A percentile compares a stretch with the other conserved stretches of the same genome.
These are phyloP conservation scores for Zanthoxylum bungeanum DNA, from an alignment of 345 rosid species.

Conservation along the genomic window DNA sequence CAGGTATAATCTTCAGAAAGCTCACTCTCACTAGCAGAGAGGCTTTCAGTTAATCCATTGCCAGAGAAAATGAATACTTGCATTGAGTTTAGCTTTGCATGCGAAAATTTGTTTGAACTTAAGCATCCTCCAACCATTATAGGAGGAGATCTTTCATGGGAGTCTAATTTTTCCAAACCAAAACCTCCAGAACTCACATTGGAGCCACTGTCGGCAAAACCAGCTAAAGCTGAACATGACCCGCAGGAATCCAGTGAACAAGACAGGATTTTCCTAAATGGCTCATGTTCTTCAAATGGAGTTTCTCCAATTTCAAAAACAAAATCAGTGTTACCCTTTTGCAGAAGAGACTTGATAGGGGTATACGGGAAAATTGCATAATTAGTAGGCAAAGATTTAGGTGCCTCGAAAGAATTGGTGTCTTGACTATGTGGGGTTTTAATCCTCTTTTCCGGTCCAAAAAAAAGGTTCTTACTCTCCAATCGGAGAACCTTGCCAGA, in stretches of 20 bases:
- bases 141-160: conserved; percentile 26
- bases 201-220: conserved; percentile 16
- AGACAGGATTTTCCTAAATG: conserved; percentile 38
- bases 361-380: conserved; percentile 35
- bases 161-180: conserved; percentile 12
- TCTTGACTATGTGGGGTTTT: conserved; percentile 34
- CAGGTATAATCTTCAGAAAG: conserved; percentile 95
- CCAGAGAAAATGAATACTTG: conserved; percentile 21
- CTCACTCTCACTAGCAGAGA: conserved; percentile 67
- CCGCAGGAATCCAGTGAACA: conserved; percentile 43
- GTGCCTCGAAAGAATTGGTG: conserved; percentile 28
- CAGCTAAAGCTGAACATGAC: conserved; percentile 29
- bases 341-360: conserved; percentile 35
- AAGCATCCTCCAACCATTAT: conserved; percentile 24
- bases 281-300: conserved; percentile 31
- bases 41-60: conserved; percentile 27
- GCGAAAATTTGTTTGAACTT: conserved; percentile 1
- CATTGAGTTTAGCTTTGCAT: conserved; percentile 16
- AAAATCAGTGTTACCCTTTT: conserved; percentile 46
- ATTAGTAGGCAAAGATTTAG: conserved; percentile 53
- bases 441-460: conserved; percentile 58
- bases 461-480: conserved; percentile 52
- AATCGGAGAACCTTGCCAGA: conserved; percentile 29
- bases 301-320: conserved; percentile 66
- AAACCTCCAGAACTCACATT: conserved; percentile 21